A percentile compares a stretch with the other conserved stretches of the same genome.
Evolutionary conservation across 2,329 filamentous ascomycete species (phyloP).

Genomic region (Claviceps digitariae): DNA sequence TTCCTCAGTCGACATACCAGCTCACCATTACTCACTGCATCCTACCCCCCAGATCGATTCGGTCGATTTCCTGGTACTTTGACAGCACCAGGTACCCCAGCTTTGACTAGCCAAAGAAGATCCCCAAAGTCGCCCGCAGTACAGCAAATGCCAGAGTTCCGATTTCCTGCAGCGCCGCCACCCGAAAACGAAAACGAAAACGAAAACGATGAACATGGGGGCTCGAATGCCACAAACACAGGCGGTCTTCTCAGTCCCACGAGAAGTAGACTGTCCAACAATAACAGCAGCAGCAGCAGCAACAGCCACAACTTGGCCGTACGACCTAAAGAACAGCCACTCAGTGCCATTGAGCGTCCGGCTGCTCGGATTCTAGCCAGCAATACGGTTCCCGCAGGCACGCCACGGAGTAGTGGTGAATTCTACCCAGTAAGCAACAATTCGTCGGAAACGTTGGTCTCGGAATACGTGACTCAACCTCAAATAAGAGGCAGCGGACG

Average conservation of each 20-base stretch:
- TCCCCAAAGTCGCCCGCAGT: conserved; percentile 20
- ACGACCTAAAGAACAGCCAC: conserved; percentile 30
- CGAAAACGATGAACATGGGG: conserved; percentile 18
- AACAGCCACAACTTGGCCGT: conserved; percentile 20
- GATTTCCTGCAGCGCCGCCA: conserved; percentile 37
- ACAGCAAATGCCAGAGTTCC: conserved; percentile 36
- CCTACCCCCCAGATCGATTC: conserved; percentile 37
- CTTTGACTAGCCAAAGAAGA: conserved; percentile 19
- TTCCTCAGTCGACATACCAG: conserved; percentile 30
- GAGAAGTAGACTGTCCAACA: conserved; percentile 13
- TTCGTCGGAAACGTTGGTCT: conserved; percentile 83
- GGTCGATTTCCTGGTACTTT: conserved; percentile 26
- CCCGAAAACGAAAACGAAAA: conserved; percentile 9
- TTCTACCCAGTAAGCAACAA: conserved; percentile 94
- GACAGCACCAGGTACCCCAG: conserved; percentile 33
- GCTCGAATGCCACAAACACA: conserved; percentile 17
- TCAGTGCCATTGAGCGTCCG: conserved; percentile 41
- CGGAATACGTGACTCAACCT: conserved; percentile 61
- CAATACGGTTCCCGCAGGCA: conserved; percentile 58
- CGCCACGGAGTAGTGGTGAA: conserved; percentile 82
- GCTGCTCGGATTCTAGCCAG: conserved; percentile 61
- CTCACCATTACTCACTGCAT: conserved; percentile 41
- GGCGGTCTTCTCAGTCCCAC: conserved; percentile 29
- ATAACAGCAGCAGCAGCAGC: conserved; percentile 26
- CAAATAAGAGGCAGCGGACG: conserved; percentile 19